Percentiles rank a stretch among this genome's conserved stretches.
Evolutionary conservation across 2,329 filamentous ascomycete genomes (phyloP).

Genomic region (Cercospora zeae-maydis): DNA sequence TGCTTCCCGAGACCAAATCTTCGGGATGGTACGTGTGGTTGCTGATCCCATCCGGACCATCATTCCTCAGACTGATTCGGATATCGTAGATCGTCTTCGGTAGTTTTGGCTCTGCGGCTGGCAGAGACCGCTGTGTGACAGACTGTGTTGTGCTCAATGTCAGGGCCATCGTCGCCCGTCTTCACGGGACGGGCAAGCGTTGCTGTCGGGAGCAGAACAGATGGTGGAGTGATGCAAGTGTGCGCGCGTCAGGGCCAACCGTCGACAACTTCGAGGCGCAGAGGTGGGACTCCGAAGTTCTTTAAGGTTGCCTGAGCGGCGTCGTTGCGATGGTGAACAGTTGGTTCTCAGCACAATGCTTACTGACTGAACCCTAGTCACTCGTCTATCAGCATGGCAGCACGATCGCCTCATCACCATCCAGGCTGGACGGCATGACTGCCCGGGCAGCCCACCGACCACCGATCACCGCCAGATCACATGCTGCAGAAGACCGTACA

Average conservation of each 20-base stretch:
- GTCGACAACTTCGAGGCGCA: not conserved
- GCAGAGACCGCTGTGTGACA: not conserved
- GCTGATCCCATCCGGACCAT: not conserved
- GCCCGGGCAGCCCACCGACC: not conserved
- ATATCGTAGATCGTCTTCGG: not conserved
- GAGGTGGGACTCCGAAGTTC: not conserved
- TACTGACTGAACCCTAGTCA: not conserved
- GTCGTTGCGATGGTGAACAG: not conserved
- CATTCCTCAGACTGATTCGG: not conserved
- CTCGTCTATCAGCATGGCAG: not conserved
- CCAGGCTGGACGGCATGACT: not conserved
- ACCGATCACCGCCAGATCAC: not conserved
- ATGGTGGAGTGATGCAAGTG: not conserved
- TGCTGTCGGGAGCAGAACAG: not conserved
- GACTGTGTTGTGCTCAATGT: not conserved
- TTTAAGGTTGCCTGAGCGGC: not conserved
- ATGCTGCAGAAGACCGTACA: not conserved
- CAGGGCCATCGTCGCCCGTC: not conserved
- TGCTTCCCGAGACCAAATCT: not conserved
- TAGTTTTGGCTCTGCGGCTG: not conserved
- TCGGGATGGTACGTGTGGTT: conserved; percentile 2
- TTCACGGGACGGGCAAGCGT: not conserved
- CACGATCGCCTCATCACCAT: not conserved
- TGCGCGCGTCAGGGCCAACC: not conserved
- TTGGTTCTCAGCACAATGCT: not conserved